These are phyloP conservation scores for Xanthoconium separans DNA, from an alignment of 1,284 basidiomycete species.

Conservation along the genomic window DNA sequence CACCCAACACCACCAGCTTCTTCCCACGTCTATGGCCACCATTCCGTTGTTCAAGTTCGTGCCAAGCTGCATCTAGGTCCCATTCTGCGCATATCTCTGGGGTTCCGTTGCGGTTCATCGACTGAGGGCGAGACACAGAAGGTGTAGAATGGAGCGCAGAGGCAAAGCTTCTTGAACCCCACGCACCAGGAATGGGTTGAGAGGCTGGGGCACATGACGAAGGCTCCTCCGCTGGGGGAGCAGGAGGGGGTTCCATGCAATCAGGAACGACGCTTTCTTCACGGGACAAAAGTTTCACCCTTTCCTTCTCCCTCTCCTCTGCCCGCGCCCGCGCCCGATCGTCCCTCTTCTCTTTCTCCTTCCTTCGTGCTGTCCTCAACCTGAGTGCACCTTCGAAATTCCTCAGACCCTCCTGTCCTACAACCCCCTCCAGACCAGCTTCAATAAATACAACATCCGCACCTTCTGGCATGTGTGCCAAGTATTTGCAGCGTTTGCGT, in stretches of 20 bases:
- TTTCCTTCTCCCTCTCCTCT: conserved; percentile 78
- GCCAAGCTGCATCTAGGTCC: conserved; percentile 80
- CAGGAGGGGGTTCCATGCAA: conserved; percentile 15
- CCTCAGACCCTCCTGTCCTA: conserved; percentile 69
- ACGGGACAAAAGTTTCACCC: conserved; percentile 39
- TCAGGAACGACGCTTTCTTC: conserved; percentile 13
- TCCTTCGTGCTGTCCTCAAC: conserved; percentile 70
- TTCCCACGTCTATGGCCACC: conserved; percentile 58
- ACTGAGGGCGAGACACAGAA: conserved; percentile 13
- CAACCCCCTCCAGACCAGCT: conserved; percentile 76
- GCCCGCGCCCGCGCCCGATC: conserved; percentile 76
- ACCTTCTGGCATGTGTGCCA: conserved; percentile 88
- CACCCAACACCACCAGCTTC: conserved; percentile 67
- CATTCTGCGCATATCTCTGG: conserved; percentile 57
- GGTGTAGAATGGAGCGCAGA: conserved; percentile 58
- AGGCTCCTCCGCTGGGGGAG: conserved; percentile 31
- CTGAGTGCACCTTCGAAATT: conserved; percentile 80
- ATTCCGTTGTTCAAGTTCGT: conserved; percentile 67
- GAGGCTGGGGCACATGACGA: conserved; percentile 26
- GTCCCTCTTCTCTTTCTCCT: conserved; percentile 79
- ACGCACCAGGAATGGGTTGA: conserved; percentile 52
- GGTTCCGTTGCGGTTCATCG: conserved; percentile 23
- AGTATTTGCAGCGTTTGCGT: conserved; percentile 93
- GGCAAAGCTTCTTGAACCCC: conserved; percentile 78
- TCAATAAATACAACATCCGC: conserved; percentile 95